These are phyloP conservation scores for Alternaria gansuensis DNA, from an alignment of 2,329 filamentous ascomycete species.

Conservation along the genomic window DNA sequence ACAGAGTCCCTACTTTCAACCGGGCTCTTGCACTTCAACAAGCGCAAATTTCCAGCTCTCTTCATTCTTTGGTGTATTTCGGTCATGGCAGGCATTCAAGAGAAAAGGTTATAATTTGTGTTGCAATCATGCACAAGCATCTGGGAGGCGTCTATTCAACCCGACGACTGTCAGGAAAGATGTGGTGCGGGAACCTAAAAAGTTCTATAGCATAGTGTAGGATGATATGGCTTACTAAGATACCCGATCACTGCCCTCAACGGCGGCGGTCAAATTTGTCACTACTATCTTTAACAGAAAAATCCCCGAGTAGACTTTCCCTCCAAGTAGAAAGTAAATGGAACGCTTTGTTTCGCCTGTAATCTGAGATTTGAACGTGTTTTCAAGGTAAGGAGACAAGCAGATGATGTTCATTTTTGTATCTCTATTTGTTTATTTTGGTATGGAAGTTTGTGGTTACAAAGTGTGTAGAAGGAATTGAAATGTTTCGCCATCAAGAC, in stretches of 20 bases:
- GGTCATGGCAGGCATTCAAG: not conserved
- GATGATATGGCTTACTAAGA: slow-evolving; percentile 29
- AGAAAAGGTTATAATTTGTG: not conserved
- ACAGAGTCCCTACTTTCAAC: slow-evolving; percentile 30
- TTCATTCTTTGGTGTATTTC: slow-evolving; percentile 6
- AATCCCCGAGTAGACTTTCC: not conserved
- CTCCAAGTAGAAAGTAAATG: not conserved
- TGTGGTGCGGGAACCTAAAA: slow-evolving; percentile 21
- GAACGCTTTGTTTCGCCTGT: not conserved
- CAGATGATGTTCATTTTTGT: not conserved
- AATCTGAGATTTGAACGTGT: not conserved
- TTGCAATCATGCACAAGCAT: slow-evolving; percentile 33
- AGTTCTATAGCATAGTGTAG: slow-evolving; percentile 14
- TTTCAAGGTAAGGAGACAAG: not conserved
- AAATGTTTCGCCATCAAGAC: slow-evolving; percentile 7
- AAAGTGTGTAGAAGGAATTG: slow-evolving; percentile 2
- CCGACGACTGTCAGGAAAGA: slow-evolving; percentile 49
- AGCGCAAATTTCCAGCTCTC: slow-evolving; percentile 18
- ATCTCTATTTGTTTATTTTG: not conserved
- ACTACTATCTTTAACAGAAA: slow-evolving; percentile 8
- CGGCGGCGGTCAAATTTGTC: slow-evolving; percentile 34
- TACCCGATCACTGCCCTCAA: slow-evolving; percentile 45
- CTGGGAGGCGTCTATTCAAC: slow-evolving; percentile 53
- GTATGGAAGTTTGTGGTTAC: not conserved
- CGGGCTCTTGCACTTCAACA: slow-evolving; percentile 36